Percentiles rank a stretch among this genome's conserved stretches.
phyloP scores from a whole-genome alignment of 2,329 filamentous ascomycete genomes.

The Apiospora koreana region DNA sequence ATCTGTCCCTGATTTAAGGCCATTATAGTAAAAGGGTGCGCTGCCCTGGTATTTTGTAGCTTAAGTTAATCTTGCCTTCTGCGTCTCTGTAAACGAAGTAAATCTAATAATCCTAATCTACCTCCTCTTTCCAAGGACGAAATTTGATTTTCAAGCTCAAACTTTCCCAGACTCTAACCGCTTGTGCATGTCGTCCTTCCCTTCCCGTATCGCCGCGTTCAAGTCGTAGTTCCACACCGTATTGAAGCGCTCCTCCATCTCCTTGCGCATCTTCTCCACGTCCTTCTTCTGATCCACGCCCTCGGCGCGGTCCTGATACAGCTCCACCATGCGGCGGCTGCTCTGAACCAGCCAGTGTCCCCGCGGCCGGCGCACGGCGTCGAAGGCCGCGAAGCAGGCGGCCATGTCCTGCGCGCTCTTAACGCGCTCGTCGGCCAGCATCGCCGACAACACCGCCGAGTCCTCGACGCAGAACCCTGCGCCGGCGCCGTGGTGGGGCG shows the following conservation, averaged over 20 bases:
- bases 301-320: conserved; percentile 13
- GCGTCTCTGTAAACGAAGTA: too few relatives aligned
- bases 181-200: neutral
- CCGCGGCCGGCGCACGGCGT: conserved; percentile 7
- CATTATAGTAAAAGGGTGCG: too few relatives aligned
- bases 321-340: conserved; percentile 12
- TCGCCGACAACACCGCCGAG: conserved; percentile 9
- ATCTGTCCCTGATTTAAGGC: too few relatives aligned
- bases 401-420: neutral
- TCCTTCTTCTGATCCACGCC: neutral
- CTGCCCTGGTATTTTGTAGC: too few relatives aligned
- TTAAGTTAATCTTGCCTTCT: too few relatives aligned
- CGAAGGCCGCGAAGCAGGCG: conserved; percentile 9
- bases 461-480: conserved; percentile 61
- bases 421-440: neutral
- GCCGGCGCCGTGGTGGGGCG: conserved; percentile 61
- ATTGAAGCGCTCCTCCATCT: neutral
- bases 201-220: neutral
- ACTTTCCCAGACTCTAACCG: neutral
- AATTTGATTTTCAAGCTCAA: too few relatives aligned
- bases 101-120: too few relatives aligned
- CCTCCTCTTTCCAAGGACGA: too few relatives aligned
- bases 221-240: neutral
- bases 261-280: neutral
- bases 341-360: conserved; percentile 16